These are phyloP conservation scores for Nephelium lappaceum DNA, from an alignment of 345 rosid species.

Conservation along the genomic window DNA sequence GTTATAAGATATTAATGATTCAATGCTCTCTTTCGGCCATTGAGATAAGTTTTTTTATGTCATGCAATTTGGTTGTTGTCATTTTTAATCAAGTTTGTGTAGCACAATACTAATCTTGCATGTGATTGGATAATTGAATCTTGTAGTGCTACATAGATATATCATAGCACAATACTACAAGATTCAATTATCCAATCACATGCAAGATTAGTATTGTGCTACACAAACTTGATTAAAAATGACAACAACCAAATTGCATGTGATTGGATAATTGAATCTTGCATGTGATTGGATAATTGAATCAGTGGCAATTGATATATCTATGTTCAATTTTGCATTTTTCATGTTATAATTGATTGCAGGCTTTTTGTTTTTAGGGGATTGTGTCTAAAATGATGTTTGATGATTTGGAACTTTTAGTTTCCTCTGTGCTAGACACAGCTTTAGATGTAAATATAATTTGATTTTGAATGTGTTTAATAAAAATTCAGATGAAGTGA, in stretches of 20 bases:
- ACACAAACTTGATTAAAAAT: neutral
- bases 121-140: neutral
- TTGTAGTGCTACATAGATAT: too few species aligned
- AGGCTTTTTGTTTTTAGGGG: neutral
- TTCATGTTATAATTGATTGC: neutral
- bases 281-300: too few species aligned
- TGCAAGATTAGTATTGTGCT: neutral
- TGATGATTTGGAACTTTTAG: neutral
- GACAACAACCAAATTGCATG: neutral
- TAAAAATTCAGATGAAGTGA: slow-evolving; percentile 82
- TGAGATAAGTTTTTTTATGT: neutral
- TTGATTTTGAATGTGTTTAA: slow-evolving; percentile 6
- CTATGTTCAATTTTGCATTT: neutral
- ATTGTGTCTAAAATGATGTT: neutral
- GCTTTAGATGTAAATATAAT: neutral
- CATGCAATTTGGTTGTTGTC: neutral
- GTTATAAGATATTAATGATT: too few species aligned
- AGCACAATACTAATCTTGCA: neutral
- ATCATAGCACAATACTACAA: too few species aligned
- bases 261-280: too few species aligned
- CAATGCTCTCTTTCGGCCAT: neutral
- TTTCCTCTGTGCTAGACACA: slow-evolving; percentile 1
- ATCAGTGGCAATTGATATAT: too few species aligned
- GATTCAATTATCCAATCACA: neutral
- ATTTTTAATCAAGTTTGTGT: neutral